Conservation (phyloP, 176 grass and related monocot genomes). For the Hordeum marinum region DNA sequence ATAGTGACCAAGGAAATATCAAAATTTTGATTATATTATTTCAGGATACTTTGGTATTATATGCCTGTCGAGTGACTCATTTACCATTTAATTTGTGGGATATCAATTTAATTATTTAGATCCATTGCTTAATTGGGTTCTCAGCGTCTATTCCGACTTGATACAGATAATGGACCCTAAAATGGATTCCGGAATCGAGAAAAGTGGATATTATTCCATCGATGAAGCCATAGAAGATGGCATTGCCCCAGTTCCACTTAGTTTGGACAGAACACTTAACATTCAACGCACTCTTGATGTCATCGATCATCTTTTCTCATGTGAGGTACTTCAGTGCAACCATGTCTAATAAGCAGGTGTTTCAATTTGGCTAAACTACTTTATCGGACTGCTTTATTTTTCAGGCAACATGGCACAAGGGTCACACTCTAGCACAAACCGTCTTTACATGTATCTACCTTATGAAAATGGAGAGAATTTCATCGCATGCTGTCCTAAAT, state of each 20-base stretch:
- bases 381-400: conserved; percentile 27
- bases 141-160: not conserved
- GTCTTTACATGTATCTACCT: conserved; percentile 97
- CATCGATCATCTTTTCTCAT: conserved; percentile 96
- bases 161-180: conserved; percentile 99
- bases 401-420: conserved; percentile 96
- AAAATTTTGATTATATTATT: not conserved
- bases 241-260: conserved; percentile 84
- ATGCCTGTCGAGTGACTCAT: not conserved
- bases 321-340: conserved; percentile 67
- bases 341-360: conserved; percentile 1
- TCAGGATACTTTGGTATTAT: not conserved
- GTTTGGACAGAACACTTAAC: conserved; percentile 69
- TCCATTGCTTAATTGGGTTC: conserved; percentile 23
- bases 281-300: conserved; percentile 75
- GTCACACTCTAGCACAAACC: conserved; percentile 86
- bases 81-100: not conserved
- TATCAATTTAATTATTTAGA: not conserved
- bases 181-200: conserved; percentile 94
- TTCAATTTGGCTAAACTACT: conserved; percentile 27
- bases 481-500: conserved; percentile 86
- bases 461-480: conserved; percentile 84
- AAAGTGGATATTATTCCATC: conserved; percentile 62
- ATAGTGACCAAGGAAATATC: not conserved
- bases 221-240: conserved; percentile 95